These are phyloP conservation scores for Nothopassalora personata DNA, from an alignment of 2,329 filamentous ascomycete genomes.

Conservation along the genomic window DNA sequence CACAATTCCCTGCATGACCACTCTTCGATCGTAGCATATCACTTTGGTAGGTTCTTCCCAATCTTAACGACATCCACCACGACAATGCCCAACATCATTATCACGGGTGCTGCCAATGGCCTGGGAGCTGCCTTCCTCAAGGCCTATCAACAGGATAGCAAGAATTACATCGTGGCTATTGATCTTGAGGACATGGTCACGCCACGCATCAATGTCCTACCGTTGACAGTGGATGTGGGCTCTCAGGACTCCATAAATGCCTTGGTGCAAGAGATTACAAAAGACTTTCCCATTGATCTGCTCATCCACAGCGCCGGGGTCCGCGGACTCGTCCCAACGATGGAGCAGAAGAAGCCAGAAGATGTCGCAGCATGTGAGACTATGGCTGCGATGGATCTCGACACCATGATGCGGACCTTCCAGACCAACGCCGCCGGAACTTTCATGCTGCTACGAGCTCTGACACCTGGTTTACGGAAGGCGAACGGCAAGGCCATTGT, in stretches of 20 bases:
- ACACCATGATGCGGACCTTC: slow-evolving; percentile 37
- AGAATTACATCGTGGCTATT: slow-evolving; percentile 31
- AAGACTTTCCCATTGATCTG: slow-evolving; percentile 31
- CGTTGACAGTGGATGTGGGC: slow-evolving; percentile 27
- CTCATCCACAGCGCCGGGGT: slow-evolving; percentile 44
- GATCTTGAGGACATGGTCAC: slow-evolving; percentile 22
- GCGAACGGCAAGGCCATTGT: slow-evolving; percentile 35
- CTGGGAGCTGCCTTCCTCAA: slow-evolving; percentile 34
- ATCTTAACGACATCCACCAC: neutral
- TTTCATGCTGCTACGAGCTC: slow-evolving; percentile 36
- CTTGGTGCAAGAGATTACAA: slow-evolving; percentile 16
- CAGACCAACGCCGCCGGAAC: slow-evolving; percentile 41
- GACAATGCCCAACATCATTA: slow-evolving; percentile 26
- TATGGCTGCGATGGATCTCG: slow-evolving; percentile 35
- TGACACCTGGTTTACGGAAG: slow-evolving; percentile 34
- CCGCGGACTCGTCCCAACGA: slow-evolving; percentile 38
- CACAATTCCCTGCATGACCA: neutral
- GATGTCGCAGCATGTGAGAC: slow-evolving; percentile 41
- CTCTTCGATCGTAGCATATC: neutral
- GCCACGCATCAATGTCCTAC: slow-evolving; percentile 12
- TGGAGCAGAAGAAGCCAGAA: slow-evolving; percentile 24
- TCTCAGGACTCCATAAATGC: slow-evolving; percentile 22
- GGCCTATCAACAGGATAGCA: slow-evolving; percentile 20
- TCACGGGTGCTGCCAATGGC: slow-evolving; percentile 37
- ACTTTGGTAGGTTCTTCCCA: neutral